Percentiles rank a stretch among this genome's conserved stretches.
Evolutionary conservation across 164 flowering plant genomes (phyloP).

Genomic region (Vitis cinerea): DNA sequence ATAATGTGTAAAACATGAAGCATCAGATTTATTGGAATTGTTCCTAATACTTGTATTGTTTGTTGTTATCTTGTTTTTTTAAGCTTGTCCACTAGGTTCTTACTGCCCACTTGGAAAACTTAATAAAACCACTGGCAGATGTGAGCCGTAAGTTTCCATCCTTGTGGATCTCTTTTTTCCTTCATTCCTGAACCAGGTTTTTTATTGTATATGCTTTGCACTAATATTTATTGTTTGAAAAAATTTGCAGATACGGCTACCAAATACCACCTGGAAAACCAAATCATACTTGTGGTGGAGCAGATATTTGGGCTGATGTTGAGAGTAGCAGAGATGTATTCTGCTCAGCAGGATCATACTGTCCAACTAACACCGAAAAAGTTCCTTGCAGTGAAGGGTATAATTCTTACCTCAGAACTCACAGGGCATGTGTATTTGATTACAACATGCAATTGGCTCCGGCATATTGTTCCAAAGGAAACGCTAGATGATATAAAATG

Average conservation of each 20-base stretch:
- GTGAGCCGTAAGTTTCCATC: constrained; percentile 72
- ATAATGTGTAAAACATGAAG: neutral
- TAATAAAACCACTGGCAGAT: constrained; percentile 58
- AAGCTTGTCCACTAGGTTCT: constrained; percentile 86
- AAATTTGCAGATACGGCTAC: constrained; percentile 58
- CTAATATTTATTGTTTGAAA: constrained; percentile 8
- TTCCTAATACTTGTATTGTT: constrained; percentile 3
- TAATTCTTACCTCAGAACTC: constrained; percentile 17
- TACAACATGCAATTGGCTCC: too few species aligned
- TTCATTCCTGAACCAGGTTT: neutral
- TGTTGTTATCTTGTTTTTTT: constrained; percentile 15
- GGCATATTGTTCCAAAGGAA: neutral
- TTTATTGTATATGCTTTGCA: constrained; percentile 4
- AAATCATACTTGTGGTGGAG: constrained; percentile 82
- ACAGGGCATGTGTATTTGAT: too few species aligned
- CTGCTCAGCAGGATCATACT: constrained; percentile 76
- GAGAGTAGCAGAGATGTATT: constrained; percentile 47
- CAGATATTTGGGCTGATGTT: constrained; percentile 76
- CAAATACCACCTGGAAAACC: constrained; percentile 68
- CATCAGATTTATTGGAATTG: neutral
- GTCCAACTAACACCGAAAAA: constrained; percentile 60
- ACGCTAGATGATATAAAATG: neutral
- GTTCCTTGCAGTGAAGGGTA: constrained; percentile 67
- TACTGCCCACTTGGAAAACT: constrained; percentile 71
- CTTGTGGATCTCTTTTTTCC: neutral